Base-by-base conservation (phyloP, 2,329 filamentous ascomycete genomes). In the Apiospora kogelbergensis region DNA sequence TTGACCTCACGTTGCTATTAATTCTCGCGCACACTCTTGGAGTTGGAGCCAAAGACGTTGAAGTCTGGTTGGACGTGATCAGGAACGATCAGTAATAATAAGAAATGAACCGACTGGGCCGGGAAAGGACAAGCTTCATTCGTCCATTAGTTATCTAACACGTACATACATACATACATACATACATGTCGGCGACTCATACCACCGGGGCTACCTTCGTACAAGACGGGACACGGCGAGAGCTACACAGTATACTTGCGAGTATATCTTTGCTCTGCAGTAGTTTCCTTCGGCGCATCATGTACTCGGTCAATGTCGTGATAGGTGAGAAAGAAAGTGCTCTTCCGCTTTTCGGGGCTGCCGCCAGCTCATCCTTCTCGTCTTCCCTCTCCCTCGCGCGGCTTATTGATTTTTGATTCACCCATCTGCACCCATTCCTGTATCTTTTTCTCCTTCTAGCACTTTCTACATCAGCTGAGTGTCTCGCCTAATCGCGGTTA, bases 401-500 rank as follows among this genome's bases (percentile, higher is more conserved):
- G 53, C 53, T 37, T 60, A 60, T 60, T 37, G 53, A 33, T 46
- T 15, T 15, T 20, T 57, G 48, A 60, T 60, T 60, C 53, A 60
- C 53, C 53, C 15, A n/a, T 37, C 48, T 57, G 48, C 33, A 33
- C 48, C 26, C 26, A 30, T 17, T 57, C 53, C 53, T 37, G 53
- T 60, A 60, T 37, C 53, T 60, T 30, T 30, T n/a, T 60, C n/a
- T 26, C 26, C 22, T 60, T 60, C 30, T 60, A 60, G 53, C 53
- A 60, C 30, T 60, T 60, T 60, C 53, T 60, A 60, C 30, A 37
- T 37, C 53, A 60, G 53, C 53, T 60, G 30, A 22, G 20, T 60
- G 53, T 60, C 53, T 60, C 53, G 53, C 53, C 53, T 60, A 60
- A 60, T 60, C 53, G 30, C 53, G 53, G 53, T 60, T 60, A 60